These are phyloP conservation scores for Poa annua DNA, from an alignment of 176 grass and related monocot species.

Conservation along the genomic window DNA sequence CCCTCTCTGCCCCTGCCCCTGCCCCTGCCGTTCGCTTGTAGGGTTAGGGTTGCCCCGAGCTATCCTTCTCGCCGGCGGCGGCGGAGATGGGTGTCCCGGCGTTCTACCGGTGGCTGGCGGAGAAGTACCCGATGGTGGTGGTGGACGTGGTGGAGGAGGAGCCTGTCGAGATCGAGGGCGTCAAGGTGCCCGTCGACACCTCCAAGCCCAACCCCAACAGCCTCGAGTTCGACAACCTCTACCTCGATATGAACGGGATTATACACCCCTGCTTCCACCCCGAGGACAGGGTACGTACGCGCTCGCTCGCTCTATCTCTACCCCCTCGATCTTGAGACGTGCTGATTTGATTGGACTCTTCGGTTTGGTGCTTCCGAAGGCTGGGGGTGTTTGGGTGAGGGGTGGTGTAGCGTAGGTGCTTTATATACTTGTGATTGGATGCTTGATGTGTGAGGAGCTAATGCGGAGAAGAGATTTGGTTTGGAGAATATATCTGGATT, in stretches of 20 bases:
- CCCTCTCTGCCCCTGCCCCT: not conserved
- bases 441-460: not conserved
- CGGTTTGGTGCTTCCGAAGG: not conserved
- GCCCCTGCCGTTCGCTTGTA: conserved; percentile 15
- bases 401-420: not conserved
- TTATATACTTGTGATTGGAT: not conserved
- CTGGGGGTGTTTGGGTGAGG: not conserved
- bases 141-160: conserved; percentile 95
- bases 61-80: not conserved
- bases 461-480: not conserved
- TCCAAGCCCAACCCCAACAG: conserved; percentile 89
- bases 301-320: not conserved
- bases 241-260: conserved; percentile 65
- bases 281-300: conserved; percentile 54
- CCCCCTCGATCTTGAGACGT: not conserved
- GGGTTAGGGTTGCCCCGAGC: conserved; percentile 52
- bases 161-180: conserved; percentile 80
- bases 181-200: conserved; percentile 78
- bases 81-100: conserved; percentile 87
- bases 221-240: conserved; percentile 67
- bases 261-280: conserved; percentile 65
- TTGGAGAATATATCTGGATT: not conserved
- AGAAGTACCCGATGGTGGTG: conserved; percentile 98
- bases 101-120: conserved; percentile 98
- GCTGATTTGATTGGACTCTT: conserved; percentile 5